Evolutionary conservation across 78 protist species (phyloP).

Genomic region (Speleostelium caveatum): DNA sequence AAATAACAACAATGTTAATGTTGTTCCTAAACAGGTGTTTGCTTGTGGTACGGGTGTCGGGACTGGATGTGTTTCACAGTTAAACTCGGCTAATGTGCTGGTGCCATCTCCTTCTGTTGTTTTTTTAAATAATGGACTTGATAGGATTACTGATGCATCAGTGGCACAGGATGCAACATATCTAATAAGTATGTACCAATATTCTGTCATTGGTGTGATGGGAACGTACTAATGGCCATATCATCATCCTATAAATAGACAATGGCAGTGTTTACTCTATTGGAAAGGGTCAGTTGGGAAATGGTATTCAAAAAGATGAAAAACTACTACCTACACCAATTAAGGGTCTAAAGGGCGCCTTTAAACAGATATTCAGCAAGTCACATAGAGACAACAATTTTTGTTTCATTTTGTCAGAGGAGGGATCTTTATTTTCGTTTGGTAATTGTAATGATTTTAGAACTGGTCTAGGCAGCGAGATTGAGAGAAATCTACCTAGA

Average conservation of each 20-base stretch:
- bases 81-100: not conserved
- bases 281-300: not conserved
- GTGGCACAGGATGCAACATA: not conserved
- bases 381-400: conserved; percentile 27
- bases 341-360: not conserved
- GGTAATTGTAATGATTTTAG: conserved; percentile 21
- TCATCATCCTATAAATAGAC: not conserved
- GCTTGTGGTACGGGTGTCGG: not conserved
- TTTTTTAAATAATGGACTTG: not conserved
- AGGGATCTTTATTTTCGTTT: conserved; percentile 2
- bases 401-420: conserved; percentile 1
- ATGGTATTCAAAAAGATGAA: not conserved
- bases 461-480: conserved; percentile 32
- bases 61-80: not conserved
- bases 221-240: not conserved
- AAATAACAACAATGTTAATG: too few relatives aligned
- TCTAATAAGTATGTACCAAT: not conserved
- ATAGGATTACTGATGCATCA: not conserved
- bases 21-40: too few relatives aligned
- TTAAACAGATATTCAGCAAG: not conserved
- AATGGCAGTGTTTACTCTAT: not conserved
- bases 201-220: not conserved
- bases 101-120: not conserved
- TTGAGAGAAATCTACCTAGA: not conserved
- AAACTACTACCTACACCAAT: not conserved